These are phyloP conservation scores for Alnus rubra DNA, from an alignment of 306 rosid genomes.

Conservation along the genomic window DNA sequence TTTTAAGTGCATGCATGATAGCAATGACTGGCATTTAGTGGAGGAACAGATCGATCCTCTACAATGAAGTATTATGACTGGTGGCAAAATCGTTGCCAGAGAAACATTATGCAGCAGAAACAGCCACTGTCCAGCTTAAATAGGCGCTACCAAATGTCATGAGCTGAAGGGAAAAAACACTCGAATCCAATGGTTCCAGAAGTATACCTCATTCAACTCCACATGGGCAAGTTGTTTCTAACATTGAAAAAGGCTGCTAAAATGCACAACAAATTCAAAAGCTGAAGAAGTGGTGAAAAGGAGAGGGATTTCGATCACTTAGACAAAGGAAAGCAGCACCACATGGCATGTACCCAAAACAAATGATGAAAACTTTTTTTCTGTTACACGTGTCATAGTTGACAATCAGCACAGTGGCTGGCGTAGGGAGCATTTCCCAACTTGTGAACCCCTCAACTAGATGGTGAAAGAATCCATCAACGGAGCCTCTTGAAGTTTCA, in stretches of 20 bases:
- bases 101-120: not conserved
- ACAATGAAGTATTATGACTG: not conserved
- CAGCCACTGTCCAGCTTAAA: not conserved
- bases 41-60: too few relatives aligned
- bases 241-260: not conserved
- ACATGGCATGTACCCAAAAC: not conserved
- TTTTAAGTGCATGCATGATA: too few relatives aligned
- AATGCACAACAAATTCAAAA: not conserved
- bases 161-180: not conserved
- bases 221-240: conserved; percentile 5
- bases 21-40: too few relatives aligned
- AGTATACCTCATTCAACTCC: not conserved
- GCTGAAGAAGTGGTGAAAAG: not conserved
- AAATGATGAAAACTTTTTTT: not conserved
- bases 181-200: not conserved
- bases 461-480: conserved; percentile 1
- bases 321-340: not conserved
- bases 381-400: not conserved
- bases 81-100: not conserved
- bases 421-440: conserved; percentile 4
- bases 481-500: not conserved
- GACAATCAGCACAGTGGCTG: not conserved
- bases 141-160: not conserved
- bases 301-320: not conserved
- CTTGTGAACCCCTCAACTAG: conserved; percentile 4